These are phyloP conservation scores for Thalia dealbata DNA, from an alignment of 176 grass and related monocot genomes.

Conservation along the genomic window DNA sequence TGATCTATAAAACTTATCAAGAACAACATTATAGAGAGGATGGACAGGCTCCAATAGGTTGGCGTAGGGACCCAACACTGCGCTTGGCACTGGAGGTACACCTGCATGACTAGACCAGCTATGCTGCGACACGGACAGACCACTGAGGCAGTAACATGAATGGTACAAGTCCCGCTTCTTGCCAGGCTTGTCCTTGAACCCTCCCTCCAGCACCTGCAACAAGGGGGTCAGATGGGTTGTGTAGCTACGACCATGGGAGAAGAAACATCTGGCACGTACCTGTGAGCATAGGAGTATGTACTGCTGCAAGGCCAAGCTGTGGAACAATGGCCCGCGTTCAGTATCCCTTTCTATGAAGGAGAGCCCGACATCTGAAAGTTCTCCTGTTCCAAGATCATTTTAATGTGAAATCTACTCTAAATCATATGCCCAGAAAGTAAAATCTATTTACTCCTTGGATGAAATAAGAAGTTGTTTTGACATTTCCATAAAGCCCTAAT, in stretches of 20 bases:
- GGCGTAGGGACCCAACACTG: constrained; percentile 76
- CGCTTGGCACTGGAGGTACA: constrained; percentile 37
- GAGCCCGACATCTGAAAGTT: constrained; percentile 53
- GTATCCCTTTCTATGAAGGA: constrained; percentile 42
- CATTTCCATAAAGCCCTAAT: background rate
- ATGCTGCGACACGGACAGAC: constrained; percentile 66
- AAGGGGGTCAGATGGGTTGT: background rate
- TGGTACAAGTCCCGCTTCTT: constrained; percentile 78
- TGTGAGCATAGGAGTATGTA: constrained; percentile 87
- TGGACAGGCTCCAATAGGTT: constrained; percentile 78
- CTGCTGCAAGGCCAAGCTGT: constrained; percentile 79
- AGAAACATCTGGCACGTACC: constrained; percentile 13
- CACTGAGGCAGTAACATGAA: constrained; percentile 91
- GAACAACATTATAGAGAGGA: constrained; percentile 65
- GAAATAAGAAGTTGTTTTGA: too few species aligned
- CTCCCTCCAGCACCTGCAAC: constrained; percentile 69
- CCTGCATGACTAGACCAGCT: constrained; percentile 32
- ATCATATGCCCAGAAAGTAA: background rate
- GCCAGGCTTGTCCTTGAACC: constrained; percentile 90
- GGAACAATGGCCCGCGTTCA: constrained; percentile 60
- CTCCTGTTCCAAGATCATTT: constrained; percentile 30
- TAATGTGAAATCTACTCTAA: background rate
- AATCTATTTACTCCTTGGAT: background rate
- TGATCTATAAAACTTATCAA: constrained; percentile 51
- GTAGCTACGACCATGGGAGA: constrained; percentile 2